Base-by-base conservation (phyloP, 2,329 filamentous ascomycete genomes). In the Aspergillus phoenicis region DNA sequence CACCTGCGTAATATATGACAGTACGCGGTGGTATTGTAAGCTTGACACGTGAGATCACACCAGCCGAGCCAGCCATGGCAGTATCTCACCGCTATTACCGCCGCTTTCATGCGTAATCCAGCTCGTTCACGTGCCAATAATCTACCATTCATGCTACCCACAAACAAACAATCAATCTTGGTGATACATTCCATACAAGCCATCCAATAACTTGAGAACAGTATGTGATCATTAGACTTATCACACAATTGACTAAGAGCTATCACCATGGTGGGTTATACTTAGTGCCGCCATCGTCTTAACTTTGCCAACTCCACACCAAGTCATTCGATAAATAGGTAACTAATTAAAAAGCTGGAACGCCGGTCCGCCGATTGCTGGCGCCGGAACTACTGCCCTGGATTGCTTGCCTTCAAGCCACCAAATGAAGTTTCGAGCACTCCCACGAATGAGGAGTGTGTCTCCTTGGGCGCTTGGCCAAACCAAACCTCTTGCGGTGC, bases 41-140 rank as follows among this genome's bases (percentile, higher is more conserved):
- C 3, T 30, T 51, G 24, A 28, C 47, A 51, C 47, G 47, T 51
- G 47, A 53, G 38, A n/a, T 10, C 17, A 20, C 5, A 17, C 41
- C 41, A 17, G 38, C 8, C 13, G 17, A 4, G 13, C 5, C 52
- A 13, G 33, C 33, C 33, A 15, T 36, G 52, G 53, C 53, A 56
- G 39, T 56, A 56, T 47, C 53, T 47, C 26, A 56, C 53, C 53
- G 41, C 53, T 43, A 20, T 15, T 43, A n/a, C 26, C 22, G 11
- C 53, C 53, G 53, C 53, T 43, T 28, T 36, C 5, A 28, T 7
- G 26, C 17, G 30, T 33, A 36, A 10, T 36, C 11, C 11, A 15
- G 11, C 10, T 22, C 28, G n/a, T 39, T 39, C 39, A 45, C 52
- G 49, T 52, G 49, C 30, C 28, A 36, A n/a, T 28, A 36, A n/a